These are phyloP conservation scores for Aureobasidium sp. DNA, from an alignment of 2,329 filamentous ascomycete genomes.

Conservation along the genomic window DNA sequence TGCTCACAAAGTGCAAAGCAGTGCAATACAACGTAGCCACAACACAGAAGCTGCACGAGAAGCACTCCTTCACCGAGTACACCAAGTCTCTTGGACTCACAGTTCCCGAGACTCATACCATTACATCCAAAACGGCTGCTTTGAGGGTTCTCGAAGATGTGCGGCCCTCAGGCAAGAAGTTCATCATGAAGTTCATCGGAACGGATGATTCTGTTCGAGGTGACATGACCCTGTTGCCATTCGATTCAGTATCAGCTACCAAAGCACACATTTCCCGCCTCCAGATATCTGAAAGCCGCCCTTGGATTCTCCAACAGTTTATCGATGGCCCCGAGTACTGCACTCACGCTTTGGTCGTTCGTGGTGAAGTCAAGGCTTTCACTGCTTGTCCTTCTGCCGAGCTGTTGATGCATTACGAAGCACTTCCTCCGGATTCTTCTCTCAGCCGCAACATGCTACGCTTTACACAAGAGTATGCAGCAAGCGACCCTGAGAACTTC, in stretches of 20 bases:
- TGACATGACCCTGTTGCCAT: conserved; percentile 58
- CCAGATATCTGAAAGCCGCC: conserved; percentile 43
- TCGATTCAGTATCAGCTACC: conserved; percentile 44
- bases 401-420: conserved; percentile 57
- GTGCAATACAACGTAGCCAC: conserved; percentile 53
- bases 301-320: conserved; percentile 63
- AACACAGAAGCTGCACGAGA: conserved; percentile 53
- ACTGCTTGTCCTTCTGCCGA: conserved; percentile 56
- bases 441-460: conserved; percentile 52
- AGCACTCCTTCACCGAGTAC: conserved; percentile 55
- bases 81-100: conserved; percentile 45
- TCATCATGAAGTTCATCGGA: conserved; percentile 58
- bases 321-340: conserved; percentile 59
- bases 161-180: conserved; percentile 35
- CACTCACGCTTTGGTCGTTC: conserved; percentile 60
- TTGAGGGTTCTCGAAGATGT: conserved; percentile 41
- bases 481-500: conserved; percentile 39
- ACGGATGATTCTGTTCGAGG: conserved; percentile 52
- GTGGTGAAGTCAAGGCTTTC: conserved; percentile 56
- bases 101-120: conserved; percentile 36
- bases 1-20: conserved; percentile 48
- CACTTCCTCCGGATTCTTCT: conserved; percentile 45
- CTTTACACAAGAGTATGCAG: conserved; percentile 54
- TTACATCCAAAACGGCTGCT: conserved; percentile 46
- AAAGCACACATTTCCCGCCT: conserved; percentile 46